Conservation (phyloP, 2,329 filamentous ascomycete species). For the Colletotrichum tropicicola region DNA sequence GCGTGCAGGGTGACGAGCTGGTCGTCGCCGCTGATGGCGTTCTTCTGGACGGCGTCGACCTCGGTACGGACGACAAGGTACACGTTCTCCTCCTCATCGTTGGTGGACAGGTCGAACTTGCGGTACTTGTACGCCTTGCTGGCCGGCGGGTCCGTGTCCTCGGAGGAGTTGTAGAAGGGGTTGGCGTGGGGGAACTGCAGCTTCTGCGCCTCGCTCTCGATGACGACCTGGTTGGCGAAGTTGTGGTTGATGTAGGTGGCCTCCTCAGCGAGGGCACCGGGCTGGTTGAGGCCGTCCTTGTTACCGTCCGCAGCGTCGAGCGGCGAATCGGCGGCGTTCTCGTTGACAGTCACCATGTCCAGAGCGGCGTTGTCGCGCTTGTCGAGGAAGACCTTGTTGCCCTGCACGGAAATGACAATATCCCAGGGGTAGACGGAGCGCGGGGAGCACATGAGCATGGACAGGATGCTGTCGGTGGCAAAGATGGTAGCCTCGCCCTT, state of each 20-base stretch:
- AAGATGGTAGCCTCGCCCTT: conserved; percentile 97
- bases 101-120: conserved; percentile 93
- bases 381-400: conserved; percentile 98
- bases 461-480: conserved; percentile 95
- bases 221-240: conserved; percentile 94
- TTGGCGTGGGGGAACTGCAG: conserved; percentile 88
- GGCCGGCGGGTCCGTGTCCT: conserved; percentile 92
- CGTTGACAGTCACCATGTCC: conserved; percentile 98
- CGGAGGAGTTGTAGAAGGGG: conserved; percentile 95
- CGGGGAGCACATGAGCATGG: conserved; percentile 98
- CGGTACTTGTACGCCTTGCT: conserved; percentile 99
- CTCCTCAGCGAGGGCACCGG: conserved; percentile 91
- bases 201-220: conserved; percentile 81
- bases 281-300: conserved; percentile 95
- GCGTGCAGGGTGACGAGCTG: conserved; percentile 93
- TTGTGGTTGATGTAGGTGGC: conserved; percentile 99
- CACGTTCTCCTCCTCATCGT: conserved; percentile 87
- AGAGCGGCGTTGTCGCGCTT: conserved; percentile 95
- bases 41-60: conserved; percentile 95
- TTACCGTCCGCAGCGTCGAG: conserved; percentile 90
- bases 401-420: conserved; percentile 90
- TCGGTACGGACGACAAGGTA: conserved; percentile 95
- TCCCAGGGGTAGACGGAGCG: conserved; percentile 99
- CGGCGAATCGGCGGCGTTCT: conserved; percentile 95
- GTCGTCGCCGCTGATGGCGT: conserved; percentile 89